Evolutionary conservation across 2,329 filamentous ascomycete genomes (phyloP).

Genomic region (Aspergillus niger): DNA sequence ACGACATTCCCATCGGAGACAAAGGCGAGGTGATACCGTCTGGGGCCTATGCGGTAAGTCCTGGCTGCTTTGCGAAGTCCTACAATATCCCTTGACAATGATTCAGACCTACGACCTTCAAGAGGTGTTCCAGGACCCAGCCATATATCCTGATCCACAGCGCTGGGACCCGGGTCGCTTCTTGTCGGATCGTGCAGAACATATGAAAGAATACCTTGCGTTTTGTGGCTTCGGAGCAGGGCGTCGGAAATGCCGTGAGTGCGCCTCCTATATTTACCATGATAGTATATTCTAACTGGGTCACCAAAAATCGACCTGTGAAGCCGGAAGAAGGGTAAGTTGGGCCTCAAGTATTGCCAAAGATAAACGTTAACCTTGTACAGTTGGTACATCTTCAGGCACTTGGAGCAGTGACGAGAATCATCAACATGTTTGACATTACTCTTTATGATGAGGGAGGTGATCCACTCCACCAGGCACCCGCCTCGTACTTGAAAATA

Average conservation of each 20-base stretch:
- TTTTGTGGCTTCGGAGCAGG: not conserved
- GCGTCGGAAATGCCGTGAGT: not conserved
- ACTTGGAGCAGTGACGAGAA: not conserved
- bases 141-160: not conserved
- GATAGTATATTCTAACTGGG: not conserved
- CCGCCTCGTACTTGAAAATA: too few relatives aligned
- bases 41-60: not conserved
- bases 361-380: not conserved
- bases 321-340: constrained; percentile 3
- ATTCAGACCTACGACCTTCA: not conserved
- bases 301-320: not conserved
- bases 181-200: not conserved
- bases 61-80: not conserved
- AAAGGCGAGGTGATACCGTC: not conserved
- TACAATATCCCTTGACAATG: not conserved
- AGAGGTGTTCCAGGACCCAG: not conserved
- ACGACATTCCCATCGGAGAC: not conserved
- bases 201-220: not conserved
- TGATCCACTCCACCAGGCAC: too few relatives aligned
- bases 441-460: constrained; percentile 1
- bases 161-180: constrained; percentile 3
- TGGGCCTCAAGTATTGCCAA: not conserved
- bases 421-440: not conserved
- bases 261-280: not conserved
- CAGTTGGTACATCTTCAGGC: not conserved